These are phyloP conservation scores for Lepiota subincarnata DNA, from an alignment of 768 basidiomycete genomes.

Conservation along the genomic window DNA sequence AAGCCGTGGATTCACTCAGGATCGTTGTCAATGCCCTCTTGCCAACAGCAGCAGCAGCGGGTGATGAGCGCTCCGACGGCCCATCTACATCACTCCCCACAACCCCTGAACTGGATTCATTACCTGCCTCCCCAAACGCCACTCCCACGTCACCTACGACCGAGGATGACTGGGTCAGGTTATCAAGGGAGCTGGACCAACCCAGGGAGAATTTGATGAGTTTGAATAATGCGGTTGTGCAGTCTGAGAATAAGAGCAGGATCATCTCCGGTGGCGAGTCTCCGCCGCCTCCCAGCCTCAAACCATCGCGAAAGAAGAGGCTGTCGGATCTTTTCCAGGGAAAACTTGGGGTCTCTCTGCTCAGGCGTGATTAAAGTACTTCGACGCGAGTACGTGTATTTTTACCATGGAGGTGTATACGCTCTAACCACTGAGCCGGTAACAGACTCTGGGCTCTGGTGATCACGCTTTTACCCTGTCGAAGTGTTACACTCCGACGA, in stretches of 20 bases:
- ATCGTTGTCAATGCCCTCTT: background rate
- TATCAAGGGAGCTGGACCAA: background rate
- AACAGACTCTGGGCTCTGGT: too few relatives aligned
- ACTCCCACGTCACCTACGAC: too few relatives aligned
- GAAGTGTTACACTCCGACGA: too few relatives aligned
- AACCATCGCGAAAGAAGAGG: background rate
- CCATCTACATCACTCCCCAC: background rate
- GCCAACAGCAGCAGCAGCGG: background rate
- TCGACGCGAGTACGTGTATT: too few relatives aligned
- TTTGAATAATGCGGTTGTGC: background rate
- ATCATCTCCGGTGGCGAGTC: background rate
- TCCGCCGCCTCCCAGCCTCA: background rate
- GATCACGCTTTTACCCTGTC: too few relatives aligned
- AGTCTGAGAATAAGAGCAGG: background rate
- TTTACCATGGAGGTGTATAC: too few relatives aligned
- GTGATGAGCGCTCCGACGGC: too few relatives aligned
- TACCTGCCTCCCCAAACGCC: background rate
- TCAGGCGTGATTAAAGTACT: too few relatives aligned
- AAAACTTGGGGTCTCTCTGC: background rate
- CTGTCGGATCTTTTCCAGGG: background rate
- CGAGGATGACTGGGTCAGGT: background rate
- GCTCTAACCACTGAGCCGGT: too few relatives aligned
- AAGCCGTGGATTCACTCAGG: constrained; percentile 1
- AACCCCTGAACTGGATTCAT: background rate
- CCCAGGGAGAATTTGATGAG: background rate